A percentile compares a stretch with the other conserved stretches of the same genome.
Conservation (phyloP, 371 early-diverging fungal genomes). For the Syncephalastrum racemosum region DNA sequence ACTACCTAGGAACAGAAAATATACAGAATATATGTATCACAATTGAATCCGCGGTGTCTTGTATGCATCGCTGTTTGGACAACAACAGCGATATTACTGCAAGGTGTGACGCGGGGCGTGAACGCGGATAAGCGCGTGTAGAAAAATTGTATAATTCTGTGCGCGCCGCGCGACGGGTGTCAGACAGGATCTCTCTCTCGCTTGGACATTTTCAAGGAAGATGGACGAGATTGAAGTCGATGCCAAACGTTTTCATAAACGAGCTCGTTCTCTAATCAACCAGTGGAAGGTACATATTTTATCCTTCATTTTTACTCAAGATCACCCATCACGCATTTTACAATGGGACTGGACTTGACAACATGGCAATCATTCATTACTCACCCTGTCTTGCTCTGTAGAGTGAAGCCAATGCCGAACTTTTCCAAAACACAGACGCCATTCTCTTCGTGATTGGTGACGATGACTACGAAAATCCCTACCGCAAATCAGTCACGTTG, state of each 20-base stretch:
- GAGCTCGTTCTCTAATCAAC: slow-evolving; percentile 53
- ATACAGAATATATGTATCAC: too few species aligned
- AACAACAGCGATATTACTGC: too few species aligned
- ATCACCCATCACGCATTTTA: slow-evolving; percentile 16
- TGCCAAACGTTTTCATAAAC: slow-evolving; percentile 59
- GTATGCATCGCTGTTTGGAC: too few species aligned
- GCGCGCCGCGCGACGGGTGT: too few species aligned
- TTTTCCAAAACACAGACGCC: slow-evolving; percentile 60
- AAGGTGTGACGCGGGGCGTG: too few species aligned
- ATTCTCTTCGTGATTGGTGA: slow-evolving; percentile 65
- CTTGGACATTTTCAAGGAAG: too few species aligned
- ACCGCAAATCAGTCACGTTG: slow-evolving; percentile 66
- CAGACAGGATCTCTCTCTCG: too few species aligned
- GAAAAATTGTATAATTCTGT: too few species aligned
- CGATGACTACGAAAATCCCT: slow-evolving; percentile 65
- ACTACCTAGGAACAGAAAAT: too few species aligned
- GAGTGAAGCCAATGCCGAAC: slow-evolving; percentile 39
- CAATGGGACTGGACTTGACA: not conserved
- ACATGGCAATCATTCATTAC: too few species aligned
- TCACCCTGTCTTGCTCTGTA: slow-evolving; percentile 13
- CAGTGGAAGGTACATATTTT: slow-evolving; percentile 53
- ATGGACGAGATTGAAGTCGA: slow-evolving; percentile 59
- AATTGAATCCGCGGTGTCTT: too few species aligned
- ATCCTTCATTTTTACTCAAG: slow-evolving; percentile 1
- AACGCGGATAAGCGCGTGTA: too few species aligned